Conservation (phyloP, 805 yeast species). For the Hanseniaspora singularis region DNA sequence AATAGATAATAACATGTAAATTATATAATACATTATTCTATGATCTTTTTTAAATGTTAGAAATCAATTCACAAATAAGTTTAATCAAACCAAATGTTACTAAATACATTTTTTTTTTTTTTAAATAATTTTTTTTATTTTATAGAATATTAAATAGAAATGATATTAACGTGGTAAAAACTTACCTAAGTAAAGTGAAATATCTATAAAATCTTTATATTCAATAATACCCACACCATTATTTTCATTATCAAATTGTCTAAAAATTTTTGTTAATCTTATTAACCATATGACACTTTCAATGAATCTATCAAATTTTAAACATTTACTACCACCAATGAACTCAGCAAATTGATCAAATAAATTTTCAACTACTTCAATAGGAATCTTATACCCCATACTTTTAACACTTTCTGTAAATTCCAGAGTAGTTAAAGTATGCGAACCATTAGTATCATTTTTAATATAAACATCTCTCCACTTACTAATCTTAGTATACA, state of each 20-base stretch:
- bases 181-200: constrained; percentile 32
- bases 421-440: constrained; percentile 25
- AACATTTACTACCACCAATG: constrained; percentile 26
- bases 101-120: no score
- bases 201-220: constrained; percentile 54
- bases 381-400: constrained; percentile 28
- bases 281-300: constrained; percentile 68
- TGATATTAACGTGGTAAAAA: constrained; percentile 25
- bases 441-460: constrained; percentile 28
- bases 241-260: constrained; percentile 60
- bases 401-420: constrained; percentile 28
- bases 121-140: background rate
- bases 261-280: constrained; percentile 65
- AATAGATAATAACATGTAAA: no score
- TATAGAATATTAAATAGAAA: background rate
- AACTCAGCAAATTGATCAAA: constrained; percentile 30
- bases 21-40: no score
- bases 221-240: constrained; percentile 61
- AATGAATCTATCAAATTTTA: constrained; percentile 72
- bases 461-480: constrained; percentile 31
- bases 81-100: no score
- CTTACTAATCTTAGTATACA: constrained; percentile 27
- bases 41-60: no score
- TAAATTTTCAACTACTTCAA: constrained; percentile 28
- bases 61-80: no score